phyloP scores from a whole-genome alignment of 495 filamentous ascomycete species.

The Trichoderma gamsii region DNA sequence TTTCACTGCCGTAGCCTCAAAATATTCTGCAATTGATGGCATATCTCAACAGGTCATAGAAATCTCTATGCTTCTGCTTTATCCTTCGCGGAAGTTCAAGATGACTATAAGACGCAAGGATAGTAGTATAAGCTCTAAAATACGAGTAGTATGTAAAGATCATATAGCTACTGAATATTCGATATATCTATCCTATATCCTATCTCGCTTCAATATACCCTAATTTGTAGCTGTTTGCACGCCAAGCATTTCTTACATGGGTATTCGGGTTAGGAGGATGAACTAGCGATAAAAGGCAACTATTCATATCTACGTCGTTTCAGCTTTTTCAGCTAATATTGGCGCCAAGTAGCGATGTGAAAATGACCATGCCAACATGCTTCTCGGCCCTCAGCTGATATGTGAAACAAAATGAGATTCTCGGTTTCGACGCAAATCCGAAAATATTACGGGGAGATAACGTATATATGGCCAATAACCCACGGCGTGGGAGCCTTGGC shows the following conservation, averaged over 20 bases:
- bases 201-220: neutral
- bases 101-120: too few species aligned
- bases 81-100: neutral
- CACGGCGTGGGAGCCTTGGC: neutral
- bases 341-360: neutral
- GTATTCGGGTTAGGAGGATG: neutral
- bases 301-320: neutral
- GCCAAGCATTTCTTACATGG: neutral
- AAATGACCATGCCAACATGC: neutral
- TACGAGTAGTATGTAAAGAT: too few species aligned
- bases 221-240: neutral
- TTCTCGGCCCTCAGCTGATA: neutral
- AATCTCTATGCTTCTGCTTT: neutral
- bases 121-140: too few species aligned
- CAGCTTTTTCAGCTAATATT: neutral
- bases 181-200: neutral
- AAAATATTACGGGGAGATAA: neutral
- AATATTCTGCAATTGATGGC: neutral
- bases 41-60: neutral
- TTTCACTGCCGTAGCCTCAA: neutral
- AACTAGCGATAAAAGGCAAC: neutral
- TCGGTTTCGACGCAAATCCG: neutral
- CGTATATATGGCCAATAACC: neutral
- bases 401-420: neutral
- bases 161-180: neutral